Evolutionary conservation across 768 basidiomycete genomes (phyloP).

Genomic region (Termitomyces sp.): DNA sequence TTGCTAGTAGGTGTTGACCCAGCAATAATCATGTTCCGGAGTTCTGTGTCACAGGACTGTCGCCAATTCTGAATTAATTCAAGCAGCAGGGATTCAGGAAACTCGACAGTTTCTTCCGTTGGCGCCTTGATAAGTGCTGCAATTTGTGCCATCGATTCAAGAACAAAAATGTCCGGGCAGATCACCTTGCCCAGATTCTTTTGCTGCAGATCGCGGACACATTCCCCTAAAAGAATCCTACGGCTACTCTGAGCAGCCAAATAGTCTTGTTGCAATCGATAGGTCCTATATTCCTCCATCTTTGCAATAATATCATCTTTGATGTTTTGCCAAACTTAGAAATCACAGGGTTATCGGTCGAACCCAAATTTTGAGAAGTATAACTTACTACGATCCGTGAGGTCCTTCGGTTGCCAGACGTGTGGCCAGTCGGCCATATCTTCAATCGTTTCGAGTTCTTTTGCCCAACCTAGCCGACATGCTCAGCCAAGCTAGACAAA

Average conservation of each 20-base stretch:
- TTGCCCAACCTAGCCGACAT: background rate
- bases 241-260: background rate
- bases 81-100: background rate
- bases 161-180: background rate
- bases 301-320: background rate
- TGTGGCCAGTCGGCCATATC: background rate
- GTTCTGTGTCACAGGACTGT: background rate
- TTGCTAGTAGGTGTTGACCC: background rate
- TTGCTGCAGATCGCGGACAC: background rate
- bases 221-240: rapidly evolving
- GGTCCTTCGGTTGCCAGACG: background rate
- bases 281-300: background rate
- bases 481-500: background rate
- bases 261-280: background rate
- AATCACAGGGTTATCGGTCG: background rate
- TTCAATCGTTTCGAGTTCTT: background rate
- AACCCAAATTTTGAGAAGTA: background rate
- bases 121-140: background rate
- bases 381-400: constrained; percentile 3
- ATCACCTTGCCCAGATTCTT: background rate
- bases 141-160: background rate
- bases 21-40: background rate
- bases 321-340: background rate
- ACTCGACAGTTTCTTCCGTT: background rate
- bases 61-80: background rate